A percentile compares a stretch with the other conserved stretches of the same genome.
Conservation (phyloP, 352 stramenopile genomes). For the Phytophthora pseudosyringae region DNA sequence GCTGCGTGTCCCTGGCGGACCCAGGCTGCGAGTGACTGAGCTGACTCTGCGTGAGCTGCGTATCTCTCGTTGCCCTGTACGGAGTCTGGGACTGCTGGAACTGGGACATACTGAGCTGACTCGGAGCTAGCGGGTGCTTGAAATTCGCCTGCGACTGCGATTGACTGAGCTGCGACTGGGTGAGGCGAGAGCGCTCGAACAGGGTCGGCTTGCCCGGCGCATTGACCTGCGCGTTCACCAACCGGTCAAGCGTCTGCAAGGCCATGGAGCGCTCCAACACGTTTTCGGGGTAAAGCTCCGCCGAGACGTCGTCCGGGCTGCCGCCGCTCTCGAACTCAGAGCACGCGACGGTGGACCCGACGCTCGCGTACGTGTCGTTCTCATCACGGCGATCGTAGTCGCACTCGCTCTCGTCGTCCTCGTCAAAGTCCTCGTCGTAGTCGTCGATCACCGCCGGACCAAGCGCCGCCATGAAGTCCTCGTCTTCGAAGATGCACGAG, state of each 20-base stretch:
- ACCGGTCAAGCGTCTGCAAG: slow-evolving; percentile 32
- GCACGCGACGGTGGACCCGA: slow-evolving; percentile 31
- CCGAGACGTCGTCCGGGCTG: slow-evolving; percentile 30
- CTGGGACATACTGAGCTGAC: slow-evolving; percentile 23
- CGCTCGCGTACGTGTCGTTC: slow-evolving; percentile 33
- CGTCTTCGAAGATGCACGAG: slow-evolving; percentile 63
- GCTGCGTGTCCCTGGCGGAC: slow-evolving; percentile 9
- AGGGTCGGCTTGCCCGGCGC: slow-evolving; percentile 3
- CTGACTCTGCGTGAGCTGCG: slow-evolving; percentile 19
- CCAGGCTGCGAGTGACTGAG: background rate
- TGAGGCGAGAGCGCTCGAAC: slow-evolving; percentile 32
- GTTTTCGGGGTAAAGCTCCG: slow-evolving; percentile 27
- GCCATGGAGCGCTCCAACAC: slow-evolving; percentile 34
- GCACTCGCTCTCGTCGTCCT: slow-evolving; percentile 24
- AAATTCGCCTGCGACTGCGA: slow-evolving; percentile 18
- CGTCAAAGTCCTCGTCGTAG: slow-evolving; percentile 11
- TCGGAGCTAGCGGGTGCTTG: slow-evolving; percentile 21
- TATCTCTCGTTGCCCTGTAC: too few species aligned
- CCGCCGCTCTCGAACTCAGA: slow-evolving; percentile 33
- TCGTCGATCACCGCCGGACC: slow-evolving; percentile 52
- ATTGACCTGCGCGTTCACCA: slow-evolving; percentile 32
- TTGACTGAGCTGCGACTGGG: slow-evolving; percentile 30
- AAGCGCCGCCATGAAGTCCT: slow-evolving; percentile 57
- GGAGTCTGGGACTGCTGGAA: slow-evolving; percentile 23
- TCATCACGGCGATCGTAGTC: slow-evolving; percentile 26